Evolutionary conservation across 1,284 basidiomycete genomes (phyloP).

Genomic region (Malassezia slooffiae): DNA sequence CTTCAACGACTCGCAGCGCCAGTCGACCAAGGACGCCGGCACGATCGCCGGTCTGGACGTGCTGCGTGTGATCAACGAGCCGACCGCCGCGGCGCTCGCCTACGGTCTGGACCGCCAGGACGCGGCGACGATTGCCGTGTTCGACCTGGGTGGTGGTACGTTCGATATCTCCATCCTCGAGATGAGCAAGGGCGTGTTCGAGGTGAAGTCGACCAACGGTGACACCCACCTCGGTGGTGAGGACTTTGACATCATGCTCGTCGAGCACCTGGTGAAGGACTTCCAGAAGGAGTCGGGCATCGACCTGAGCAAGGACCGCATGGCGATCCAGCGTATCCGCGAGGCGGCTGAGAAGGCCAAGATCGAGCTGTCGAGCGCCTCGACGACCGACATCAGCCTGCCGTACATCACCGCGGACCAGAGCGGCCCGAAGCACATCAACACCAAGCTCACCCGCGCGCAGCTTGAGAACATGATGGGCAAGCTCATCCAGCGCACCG

Average conservation of each 20-base stretch:
- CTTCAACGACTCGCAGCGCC: conserved; percentile 97
- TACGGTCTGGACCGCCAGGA: conserved; percentile 54
- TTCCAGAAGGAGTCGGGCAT: conserved; percentile 88
- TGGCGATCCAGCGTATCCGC: conserved; percentile 98
- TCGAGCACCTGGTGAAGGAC: conserved; percentile 74
- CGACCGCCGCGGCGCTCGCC: conserved; percentile 90
- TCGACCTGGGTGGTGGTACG: conserved; percentile 86
- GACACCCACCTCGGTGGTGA: conserved; percentile 98
- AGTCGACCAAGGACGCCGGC: conserved; percentile 95
- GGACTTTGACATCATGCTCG: conserved; percentile 86
- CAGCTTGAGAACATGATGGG: conserved; percentile 80
- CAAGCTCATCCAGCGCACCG: conserved; percentile 72
- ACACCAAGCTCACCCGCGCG: conserved; percentile 72
- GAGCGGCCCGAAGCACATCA: conserved; percentile 91
- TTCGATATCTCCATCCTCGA: conserved; percentile 97
- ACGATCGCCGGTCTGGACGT: conserved; percentile 94
- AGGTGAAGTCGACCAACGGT: conserved; percentile 98
- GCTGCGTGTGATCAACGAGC: conserved; percentile 96
- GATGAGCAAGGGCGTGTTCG: conserved; percentile 98
- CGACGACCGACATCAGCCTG: conserved; percentile 82
- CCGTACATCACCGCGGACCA: conserved; percentile 95
- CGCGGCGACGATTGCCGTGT: conserved; percentile 65
- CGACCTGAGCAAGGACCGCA: conserved; percentile 72
- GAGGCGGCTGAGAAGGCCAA: conserved; percentile 99
- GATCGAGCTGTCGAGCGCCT: conserved; percentile 86